Evolutionary conservation across 345 rosid genomes (phyloP), one percentile per base, ranked within the genome.

Genomic region (Reutealis trisperma): DNA sequence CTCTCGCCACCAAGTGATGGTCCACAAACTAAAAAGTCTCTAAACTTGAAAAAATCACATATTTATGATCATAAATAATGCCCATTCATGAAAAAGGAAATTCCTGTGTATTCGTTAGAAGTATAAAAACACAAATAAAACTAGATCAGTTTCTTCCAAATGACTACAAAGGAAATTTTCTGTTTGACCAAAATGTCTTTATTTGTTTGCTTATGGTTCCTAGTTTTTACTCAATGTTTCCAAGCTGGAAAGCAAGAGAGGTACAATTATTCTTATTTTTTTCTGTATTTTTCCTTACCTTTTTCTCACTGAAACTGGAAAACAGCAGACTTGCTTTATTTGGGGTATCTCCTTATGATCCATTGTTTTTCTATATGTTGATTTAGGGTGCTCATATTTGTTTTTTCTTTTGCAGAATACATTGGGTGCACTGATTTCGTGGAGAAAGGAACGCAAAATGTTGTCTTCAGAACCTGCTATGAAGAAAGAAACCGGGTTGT

Each of bases 381-480:
- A 66, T 59, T 67, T 41, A 19, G 11, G 74, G 80, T 37, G 6
- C 41, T 4, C 6, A 37, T 27, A 1, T 49, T n/a, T 47, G 25
- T 73, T 8, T 72, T 30, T 67, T 52, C 18, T 51, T 30, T 71
- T 75, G 41, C 89, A 94, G 98, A 87, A 73, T 69, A 42, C 82
- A 62, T 80, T 18, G 91, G 89, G 3, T 86, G 91, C 47, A 88
- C 87, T 51, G 97, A 94, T 84, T 91, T 94, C 84, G 91, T 92
- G 78, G 98, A 94, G 89, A 91, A 87, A 83, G 97, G 97, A 77
- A 89, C 97, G 2, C 85, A 86, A 7, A 91, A 79, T 83, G 87
- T 94, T 62, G 94, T 93, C 63, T 94, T 94, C 75, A 87, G 97
- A 79, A 93, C 97, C 73, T 94, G 95, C 84, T 67, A 78, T 59